Conservation (phyloP, 441 rosid species). For the Euphorbia schlechtendalii region DNA sequence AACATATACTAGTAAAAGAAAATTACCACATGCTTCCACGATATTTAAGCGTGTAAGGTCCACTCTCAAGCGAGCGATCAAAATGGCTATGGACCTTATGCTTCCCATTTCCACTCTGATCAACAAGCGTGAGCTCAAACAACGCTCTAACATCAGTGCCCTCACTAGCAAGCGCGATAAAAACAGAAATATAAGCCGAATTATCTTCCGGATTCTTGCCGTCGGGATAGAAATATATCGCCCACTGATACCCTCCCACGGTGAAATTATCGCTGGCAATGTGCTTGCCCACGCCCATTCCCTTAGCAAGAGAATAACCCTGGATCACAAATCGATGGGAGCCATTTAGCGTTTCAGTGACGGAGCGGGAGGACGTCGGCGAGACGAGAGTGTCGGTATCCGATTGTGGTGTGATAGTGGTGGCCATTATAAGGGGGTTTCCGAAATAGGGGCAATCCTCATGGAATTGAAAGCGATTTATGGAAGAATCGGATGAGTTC, state of each 20-base stretch:
- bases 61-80: too few species aligned
- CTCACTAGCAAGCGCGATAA: conserved; percentile 89
- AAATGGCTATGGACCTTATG: too few species aligned
- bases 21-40: conserved; percentile 93
- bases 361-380: conserved; percentile 74
- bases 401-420: conserved; percentile 13
- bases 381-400: conserved; percentile 31
- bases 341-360: conserved; percentile 77
- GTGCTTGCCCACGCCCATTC: conserved; percentile 92
- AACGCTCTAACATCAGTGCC: conserved; percentile 93
- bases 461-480: conserved; percentile 13
- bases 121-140: conserved; percentile 78
- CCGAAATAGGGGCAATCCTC: not conserved
- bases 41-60: too few species aligned
- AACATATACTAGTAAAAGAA: too few species aligned
- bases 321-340: conserved; percentile 78
- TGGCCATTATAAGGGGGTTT: conserved; percentile 6
- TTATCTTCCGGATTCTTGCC: conserved; percentile 90
- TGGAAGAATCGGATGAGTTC: not conserved
- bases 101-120: too few species aligned
- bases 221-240: conserved; percentile 89
- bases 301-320: conserved; percentile 86
- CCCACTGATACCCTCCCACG: conserved; percentile 92
- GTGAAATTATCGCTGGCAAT: conserved; percentile 87
- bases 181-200: conserved; percentile 78